Percentiles rank a stretch among this genome's conserved stretches.
phyloP scores from a whole-genome alignment of 2,329 filamentous ascomycete genomes.

The Pseudopithomyces maydicus region DNA sequence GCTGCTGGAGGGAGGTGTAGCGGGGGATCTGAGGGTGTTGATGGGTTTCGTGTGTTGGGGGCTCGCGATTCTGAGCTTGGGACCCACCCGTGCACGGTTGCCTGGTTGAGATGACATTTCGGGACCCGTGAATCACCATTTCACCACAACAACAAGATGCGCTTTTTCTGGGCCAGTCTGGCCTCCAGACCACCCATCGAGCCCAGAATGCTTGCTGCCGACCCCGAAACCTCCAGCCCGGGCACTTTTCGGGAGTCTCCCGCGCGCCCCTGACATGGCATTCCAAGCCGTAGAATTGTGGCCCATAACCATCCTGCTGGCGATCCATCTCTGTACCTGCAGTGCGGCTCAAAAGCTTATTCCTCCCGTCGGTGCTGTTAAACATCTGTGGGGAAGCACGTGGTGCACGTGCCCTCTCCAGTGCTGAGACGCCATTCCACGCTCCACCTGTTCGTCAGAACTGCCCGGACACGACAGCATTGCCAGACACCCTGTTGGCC shows the following conservation, averaged over 20 bases:
- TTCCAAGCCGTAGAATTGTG: constrained; percentile 18
- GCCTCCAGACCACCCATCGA: neutral
- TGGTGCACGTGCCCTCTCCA: constrained; percentile 14
- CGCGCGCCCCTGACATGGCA: constrained; percentile 9
- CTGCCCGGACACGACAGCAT: neutral
- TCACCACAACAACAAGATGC: constrained; percentile 11
- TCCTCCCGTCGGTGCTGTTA: constrained; percentile 26
- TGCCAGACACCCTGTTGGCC: neutral
- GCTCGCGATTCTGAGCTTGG: neutral
- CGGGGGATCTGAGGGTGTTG: constrained; percentile 6
- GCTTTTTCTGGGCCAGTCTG: constrained; percentile 6
- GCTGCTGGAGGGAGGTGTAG: neutral
- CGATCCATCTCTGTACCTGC: constrained; percentile 31
- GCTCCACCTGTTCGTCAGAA: constrained; percentile 1
- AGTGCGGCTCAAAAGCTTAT: constrained; percentile 45
- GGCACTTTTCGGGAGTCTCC: constrained; percentile 37
- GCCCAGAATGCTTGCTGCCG: constrained; percentile 2
- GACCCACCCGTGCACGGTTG: constrained; percentile 9
- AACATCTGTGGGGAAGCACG: constrained; percentile 33
- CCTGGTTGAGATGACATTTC: constrained; percentile 1
- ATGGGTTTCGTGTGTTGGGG: constrained; percentile 6
- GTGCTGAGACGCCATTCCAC: constrained; percentile 6
- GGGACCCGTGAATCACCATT: constrained; percentile 4
- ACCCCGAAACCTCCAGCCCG: constrained; percentile 11
- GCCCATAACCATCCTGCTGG: constrained; percentile 27